Percentiles rank a stretch among this genome's conserved stretches.
phyloP scores from a whole-genome alignment of 371 early-diverging fungal genomes.

The Dinochytrium kinnereticum region DNA sequence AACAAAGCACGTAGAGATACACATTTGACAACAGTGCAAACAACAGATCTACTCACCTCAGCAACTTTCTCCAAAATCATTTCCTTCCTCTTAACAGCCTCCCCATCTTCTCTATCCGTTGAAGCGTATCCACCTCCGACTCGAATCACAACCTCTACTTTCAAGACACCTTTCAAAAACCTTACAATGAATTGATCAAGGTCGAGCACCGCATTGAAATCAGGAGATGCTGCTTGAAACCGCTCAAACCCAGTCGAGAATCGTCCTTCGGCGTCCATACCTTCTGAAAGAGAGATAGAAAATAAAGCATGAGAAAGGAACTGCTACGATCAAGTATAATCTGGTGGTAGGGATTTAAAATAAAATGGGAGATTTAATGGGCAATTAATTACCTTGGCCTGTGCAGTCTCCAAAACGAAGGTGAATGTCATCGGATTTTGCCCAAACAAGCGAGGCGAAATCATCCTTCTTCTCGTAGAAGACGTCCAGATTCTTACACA shows the following conservation, averaged over 20 bases:
- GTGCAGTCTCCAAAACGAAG: not conserved
- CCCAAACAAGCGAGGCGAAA: constrained; percentile 26
- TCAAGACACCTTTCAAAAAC: constrained; percentile 10
- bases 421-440: constrained; percentile 9
- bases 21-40: too few species aligned
- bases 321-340: too few species aligned
- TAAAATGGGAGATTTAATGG: not conserved
- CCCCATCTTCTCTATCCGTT: constrained; percentile 28
- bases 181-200: constrained; percentile 36
- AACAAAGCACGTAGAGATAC: not conserved
- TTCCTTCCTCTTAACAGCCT: constrained; percentile 7
- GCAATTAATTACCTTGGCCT: not conserved
- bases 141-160: constrained; percentile 22
- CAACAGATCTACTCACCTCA: too few species aligned
- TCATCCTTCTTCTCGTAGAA: not conserved
- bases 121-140: constrained; percentile 19
- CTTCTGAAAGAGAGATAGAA: not conserved
- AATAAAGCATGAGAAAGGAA: not conserved
- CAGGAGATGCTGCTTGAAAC: not conserved
- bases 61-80: not conserved
- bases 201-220: not conserved
- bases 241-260: constrained; percentile 13
- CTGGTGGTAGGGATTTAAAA: too few species aligned
- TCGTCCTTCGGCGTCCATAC: not conserved
- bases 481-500: not conserved